A percentile compares a stretch with the other conserved stretches of the same genome.
phyloP scores from a whole-genome alignment of 176 grass and related monocot genomes.

The Aegilops bicornis region DNA sequence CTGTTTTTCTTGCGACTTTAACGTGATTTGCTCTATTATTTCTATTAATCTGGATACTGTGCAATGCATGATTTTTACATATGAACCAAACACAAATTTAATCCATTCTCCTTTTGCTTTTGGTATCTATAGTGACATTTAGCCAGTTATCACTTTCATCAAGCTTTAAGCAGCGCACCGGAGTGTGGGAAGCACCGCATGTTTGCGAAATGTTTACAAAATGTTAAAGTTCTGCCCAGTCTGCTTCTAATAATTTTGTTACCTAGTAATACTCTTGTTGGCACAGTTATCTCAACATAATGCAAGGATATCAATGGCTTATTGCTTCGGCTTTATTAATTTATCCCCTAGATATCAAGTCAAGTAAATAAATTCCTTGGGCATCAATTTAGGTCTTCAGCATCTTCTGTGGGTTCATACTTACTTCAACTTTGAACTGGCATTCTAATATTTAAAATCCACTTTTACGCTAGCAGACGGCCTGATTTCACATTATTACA shows the following conservation, averaged over 20 bases:
- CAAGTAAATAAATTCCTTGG: conserved; percentile 11
- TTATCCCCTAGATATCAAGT: conserved; percentile 9
- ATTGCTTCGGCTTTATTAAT: conserved; percentile 2
- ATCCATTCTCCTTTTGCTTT: neutral
- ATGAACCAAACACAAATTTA: neutral
- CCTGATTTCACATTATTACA: neutral
- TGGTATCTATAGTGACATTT: neutral
- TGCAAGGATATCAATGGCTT: neutral
- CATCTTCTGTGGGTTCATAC: neutral
- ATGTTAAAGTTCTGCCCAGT: neutral
- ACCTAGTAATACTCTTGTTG: neutral
- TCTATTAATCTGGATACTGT: neutral
- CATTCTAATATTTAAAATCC: conserved; percentile 15
- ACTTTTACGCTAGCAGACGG: neutral
- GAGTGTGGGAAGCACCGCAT: neutral
- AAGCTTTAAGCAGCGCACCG: neutral
- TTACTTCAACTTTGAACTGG: neutral
- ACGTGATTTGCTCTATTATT: neutral
- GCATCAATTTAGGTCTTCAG: neutral
- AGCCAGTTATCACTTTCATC: neutral
- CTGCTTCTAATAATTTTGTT: neutral
- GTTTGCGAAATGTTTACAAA: neutral
- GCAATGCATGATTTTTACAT: neutral
- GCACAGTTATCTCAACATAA: conserved; percentile 1
- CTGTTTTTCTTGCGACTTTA: neutral